Evolutionary conservation across 352 stramenopile species (phyloP).

Genomic region (Globisporangium yorkense): DNA sequence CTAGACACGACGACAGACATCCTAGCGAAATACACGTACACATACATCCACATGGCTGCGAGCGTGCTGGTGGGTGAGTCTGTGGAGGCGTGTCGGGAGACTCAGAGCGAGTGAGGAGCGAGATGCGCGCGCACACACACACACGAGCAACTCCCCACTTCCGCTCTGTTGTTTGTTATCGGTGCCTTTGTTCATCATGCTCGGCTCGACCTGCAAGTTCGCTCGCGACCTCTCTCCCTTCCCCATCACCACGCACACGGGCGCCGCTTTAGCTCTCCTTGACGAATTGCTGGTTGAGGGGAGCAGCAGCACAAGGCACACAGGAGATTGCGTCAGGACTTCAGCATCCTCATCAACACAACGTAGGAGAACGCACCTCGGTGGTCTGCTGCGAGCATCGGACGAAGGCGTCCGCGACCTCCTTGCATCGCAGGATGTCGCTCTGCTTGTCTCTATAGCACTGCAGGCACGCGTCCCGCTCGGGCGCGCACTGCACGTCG

Average conservation of each 20-base stretch:
- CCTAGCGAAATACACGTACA: background rate
- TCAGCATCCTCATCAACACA: background rate
- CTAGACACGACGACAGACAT: conserved; percentile 11
- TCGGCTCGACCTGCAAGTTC: background rate
- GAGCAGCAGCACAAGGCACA: background rate
- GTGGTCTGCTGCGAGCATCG: conserved; percentile 76
- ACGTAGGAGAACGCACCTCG: conserved; percentile 31
- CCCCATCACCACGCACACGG: background rate
- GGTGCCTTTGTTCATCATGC: no score
- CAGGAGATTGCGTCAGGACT: background rate
- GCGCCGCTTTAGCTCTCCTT: conserved; percentile 38
- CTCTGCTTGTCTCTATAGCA: conserved; percentile 83
- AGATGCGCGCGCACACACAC: no score
- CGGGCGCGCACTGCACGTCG: conserved; percentile 73
- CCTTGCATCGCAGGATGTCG: conserved; percentile 79
- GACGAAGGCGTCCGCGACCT: conserved; percentile 82
- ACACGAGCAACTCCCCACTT: no score
- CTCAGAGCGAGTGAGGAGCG: no score
- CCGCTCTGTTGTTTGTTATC: no score
- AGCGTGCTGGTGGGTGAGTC: no score
- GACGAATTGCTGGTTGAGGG: conserved; percentile 43
- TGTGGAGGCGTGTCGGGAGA: no score
- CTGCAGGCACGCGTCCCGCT: conserved; percentile 76
- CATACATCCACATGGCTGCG: background rate
- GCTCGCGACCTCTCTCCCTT: background rate